Conservation (phyloP, 2,329 filamentous ascomycete species). For the Sclerotinia glacialis region DNA sequence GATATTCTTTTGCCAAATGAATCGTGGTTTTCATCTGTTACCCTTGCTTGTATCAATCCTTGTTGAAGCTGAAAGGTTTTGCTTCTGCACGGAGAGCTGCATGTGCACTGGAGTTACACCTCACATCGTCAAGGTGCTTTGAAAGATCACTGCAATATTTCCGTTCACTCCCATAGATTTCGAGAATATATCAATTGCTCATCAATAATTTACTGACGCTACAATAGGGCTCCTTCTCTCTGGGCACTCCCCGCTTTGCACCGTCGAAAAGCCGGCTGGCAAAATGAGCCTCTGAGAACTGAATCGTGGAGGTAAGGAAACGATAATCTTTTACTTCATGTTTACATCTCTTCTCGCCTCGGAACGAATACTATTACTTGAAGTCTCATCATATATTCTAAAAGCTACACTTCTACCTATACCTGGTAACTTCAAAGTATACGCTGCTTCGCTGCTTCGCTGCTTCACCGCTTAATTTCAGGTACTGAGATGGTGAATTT, state of each 20-base stretch:
- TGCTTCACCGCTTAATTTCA: background rate
- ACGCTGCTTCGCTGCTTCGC: too few relatives aligned
- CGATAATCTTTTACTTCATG: background rate
- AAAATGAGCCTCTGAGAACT: background rate
- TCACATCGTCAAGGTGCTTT: background rate
- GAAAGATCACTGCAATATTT: background rate
- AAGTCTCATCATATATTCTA: constrained; percentile 5
- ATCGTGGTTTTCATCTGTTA: background rate
- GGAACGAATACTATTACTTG: background rate
- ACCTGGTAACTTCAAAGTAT: background rate
- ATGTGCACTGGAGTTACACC: background rate
- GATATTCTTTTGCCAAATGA: background rate
- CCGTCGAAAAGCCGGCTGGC: background rate
- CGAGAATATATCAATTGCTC: background rate
- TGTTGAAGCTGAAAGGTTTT: background rate
- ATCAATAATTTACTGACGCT: background rate
- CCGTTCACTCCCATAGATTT: background rate
- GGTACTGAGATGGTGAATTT: background rate
- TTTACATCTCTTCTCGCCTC: background rate
- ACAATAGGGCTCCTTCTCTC: background rate
- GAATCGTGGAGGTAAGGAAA: constrained; percentile 6
- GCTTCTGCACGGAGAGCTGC: background rate
- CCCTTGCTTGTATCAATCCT: background rate
- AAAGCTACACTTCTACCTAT: too few relatives aligned
- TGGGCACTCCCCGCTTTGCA: background rate